Evolutionary conservation across 2,329 filamentous ascomycete species (phyloP).

Genomic region (Aspergillus sp.): DNA sequence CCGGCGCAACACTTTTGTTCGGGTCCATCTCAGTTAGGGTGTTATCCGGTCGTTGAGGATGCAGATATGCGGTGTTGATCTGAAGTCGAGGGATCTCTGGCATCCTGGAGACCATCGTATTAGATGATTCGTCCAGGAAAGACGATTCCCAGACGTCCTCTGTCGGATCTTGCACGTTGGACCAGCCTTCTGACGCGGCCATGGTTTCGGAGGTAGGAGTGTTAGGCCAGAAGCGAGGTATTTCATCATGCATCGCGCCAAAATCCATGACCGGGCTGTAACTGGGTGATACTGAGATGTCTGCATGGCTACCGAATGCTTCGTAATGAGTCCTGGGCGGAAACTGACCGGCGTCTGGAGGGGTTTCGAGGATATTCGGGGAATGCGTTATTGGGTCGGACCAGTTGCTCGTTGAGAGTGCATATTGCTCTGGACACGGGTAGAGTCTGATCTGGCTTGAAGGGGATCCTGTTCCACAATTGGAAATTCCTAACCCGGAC

Average conservation of each 20-base stretch:
- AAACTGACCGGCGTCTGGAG: slow-evolving; percentile 26
- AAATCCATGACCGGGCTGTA: slow-evolving; percentile 27
- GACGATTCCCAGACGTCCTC: slow-evolving; percentile 23
- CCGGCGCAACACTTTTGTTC: slow-evolving; percentile 4
- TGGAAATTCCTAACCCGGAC: slow-evolving; percentile 36
- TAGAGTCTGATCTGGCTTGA: slow-evolving; percentile 26
- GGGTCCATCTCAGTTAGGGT: slow-evolving; percentile 5
- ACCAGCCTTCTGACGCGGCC: slow-evolving; percentile 18
- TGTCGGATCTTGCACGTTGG: slow-evolving; percentile 16
- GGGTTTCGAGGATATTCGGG: slow-evolving; percentile 24
- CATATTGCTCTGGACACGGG: slow-evolving; percentile 21
- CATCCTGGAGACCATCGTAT: neutral
- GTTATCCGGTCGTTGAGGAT: neutral
- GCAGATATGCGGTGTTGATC: neutral
- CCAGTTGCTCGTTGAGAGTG: slow-evolving; percentile 26
- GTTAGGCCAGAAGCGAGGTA: slow-evolving; percentile 28
- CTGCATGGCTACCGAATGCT: slow-evolving; percentile 23
- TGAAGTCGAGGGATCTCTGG: slow-evolving; percentile 11
- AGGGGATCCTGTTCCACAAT: slow-evolving; percentile 27
- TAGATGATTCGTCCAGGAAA: slow-evolving; percentile 8
- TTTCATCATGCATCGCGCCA: slow-evolving; percentile 17
- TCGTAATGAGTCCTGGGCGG: slow-evolving; percentile 26
- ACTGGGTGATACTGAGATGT: slow-evolving; percentile 27
- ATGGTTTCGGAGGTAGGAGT: slow-evolving; percentile 27
- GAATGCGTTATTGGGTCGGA: slow-evolving; percentile 24